phyloP scores from a whole-genome alignment of 192 early-diverging fungal genomes.

The Backusella westeae region DNA sequence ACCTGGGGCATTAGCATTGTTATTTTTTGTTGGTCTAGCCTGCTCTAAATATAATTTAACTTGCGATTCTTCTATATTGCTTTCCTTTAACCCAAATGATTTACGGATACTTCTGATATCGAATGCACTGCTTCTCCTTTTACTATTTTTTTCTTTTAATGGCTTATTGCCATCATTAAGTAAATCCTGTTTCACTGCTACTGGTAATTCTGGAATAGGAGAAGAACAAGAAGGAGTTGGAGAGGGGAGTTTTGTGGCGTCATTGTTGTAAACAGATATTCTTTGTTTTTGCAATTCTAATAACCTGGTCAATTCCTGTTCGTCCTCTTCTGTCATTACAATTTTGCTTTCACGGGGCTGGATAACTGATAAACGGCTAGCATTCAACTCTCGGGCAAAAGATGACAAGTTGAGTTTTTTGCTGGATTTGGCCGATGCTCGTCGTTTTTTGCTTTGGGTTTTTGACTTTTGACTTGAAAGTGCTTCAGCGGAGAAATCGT shows the following conservation, averaged over 20 bases:
- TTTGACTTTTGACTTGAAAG: background rate
- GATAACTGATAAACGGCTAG: slow-evolving; percentile 23
- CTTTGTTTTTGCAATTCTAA: slow-evolving; percentile 10
- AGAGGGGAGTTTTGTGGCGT: no score
- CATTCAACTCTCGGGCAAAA: slow-evolving; percentile 23
- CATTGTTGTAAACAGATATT: background rate
- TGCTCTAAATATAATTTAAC: background rate
- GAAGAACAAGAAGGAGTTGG: background rate
- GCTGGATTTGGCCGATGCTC: background rate
- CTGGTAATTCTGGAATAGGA: background rate
- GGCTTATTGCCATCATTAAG: background rate
- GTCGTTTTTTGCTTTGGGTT: background rate
- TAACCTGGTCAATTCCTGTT: slow-evolving; percentile 16
- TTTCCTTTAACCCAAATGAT: background rate
- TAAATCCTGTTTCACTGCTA: background rate
- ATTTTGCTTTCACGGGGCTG: slow-evolving; percentile 17
- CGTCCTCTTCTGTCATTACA: slow-evolving; percentile 24
- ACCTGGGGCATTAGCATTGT: background rate
- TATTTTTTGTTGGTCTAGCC: background rate
- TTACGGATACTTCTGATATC: background rate
- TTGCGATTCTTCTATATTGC: background rate
- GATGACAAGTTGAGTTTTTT: slow-evolving; percentile 21
- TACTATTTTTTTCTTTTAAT: background rate
- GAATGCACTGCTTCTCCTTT: background rate
- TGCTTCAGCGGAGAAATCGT: slow-evolving; percentile 22